Conservation (phyloP, 306 rosid genomes). For the Albizia julibrissin region DNA sequence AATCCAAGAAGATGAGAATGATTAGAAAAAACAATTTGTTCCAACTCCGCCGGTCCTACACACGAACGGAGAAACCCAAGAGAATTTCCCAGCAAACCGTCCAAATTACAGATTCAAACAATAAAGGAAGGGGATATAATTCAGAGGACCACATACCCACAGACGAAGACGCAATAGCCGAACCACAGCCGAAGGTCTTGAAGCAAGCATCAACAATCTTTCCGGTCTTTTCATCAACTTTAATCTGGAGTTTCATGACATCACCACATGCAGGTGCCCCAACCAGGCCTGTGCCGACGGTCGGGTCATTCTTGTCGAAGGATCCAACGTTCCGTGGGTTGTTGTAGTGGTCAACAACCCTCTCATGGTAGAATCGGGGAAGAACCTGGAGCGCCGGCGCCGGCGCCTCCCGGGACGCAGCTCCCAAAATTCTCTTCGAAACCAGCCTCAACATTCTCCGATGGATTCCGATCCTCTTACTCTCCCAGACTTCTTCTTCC, state of each 20-base stretch:
- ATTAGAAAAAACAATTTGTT: not conserved
- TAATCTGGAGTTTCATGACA: constrained; percentile 93
- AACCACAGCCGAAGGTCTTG: constrained; percentile 93
- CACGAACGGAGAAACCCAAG: not conserved
- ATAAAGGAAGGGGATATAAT: too few species aligned
- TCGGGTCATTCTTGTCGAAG: constrained; percentile 76
- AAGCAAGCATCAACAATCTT: constrained; percentile 84
- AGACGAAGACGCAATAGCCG: constrained; percentile 92
- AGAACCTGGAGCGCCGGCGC: constrained; percentile 45
- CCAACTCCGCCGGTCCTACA: not conserved
- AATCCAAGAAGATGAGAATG: not conserved
- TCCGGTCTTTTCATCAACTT: constrained; percentile 74
- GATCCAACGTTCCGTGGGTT: constrained; percentile 88
- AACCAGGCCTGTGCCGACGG: constrained; percentile 85
- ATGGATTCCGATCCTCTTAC: not conserved
- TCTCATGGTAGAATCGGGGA: constrained; percentile 72
- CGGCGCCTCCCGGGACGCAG: constrained; percentile 32
- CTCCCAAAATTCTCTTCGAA: constrained; percentile 53
- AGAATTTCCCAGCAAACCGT: not conserved
- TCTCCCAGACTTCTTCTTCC: not conserved
- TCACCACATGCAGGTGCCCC: constrained; percentile 95
- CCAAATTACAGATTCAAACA: not conserved
- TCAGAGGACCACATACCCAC: constrained; percentile 55
- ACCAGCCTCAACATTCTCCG: constrained; percentile 59
- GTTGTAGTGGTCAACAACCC: constrained; percentile 86